A percentile compares a stretch with the other conserved stretches of the same genome.
Evolutionary conservation across 192 early-diverging fungal genomes (phyloP).

Genomic region (Coemansia sp.): DNA sequence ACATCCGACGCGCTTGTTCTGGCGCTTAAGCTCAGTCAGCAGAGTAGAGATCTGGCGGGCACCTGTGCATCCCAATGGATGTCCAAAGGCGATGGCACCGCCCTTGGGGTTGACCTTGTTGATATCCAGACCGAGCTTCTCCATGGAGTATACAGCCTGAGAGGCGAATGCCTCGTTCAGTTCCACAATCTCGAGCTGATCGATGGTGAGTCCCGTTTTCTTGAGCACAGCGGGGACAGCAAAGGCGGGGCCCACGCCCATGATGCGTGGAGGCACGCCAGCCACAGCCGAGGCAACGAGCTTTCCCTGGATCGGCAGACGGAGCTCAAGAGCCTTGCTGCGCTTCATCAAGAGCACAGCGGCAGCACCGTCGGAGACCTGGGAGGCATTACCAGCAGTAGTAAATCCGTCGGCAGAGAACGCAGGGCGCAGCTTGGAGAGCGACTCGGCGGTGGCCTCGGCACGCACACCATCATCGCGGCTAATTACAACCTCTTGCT

Average conservation of each 20-base stretch:
- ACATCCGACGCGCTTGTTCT: constrained; percentile 81
- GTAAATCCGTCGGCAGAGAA: constrained; percentile 84
- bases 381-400: constrained; percentile 95
- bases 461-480: constrained; percentile 93
- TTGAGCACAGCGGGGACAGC: constrained; percentile 89
- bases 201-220: constrained; percentile 72
- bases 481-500: constrained; percentile 67
- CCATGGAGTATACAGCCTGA: constrained; percentile 89
- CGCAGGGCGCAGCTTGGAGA: constrained; percentile 86
- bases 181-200: constrained; percentile 87
- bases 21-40: constrained; percentile 87
- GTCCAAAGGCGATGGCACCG: constrained; percentile 97
- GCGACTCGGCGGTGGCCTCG: constrained; percentile 70
- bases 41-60: constrained; percentile 96
- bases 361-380: constrained; percentile 98
- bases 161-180: constrained; percentile 99
- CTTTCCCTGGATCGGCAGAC: constrained; percentile 84
- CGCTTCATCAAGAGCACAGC: constrained; percentile 95
- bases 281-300: constrained; percentile 84
- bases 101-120: constrained; percentile 98
- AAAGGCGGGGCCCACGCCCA: constrained; percentile 96
- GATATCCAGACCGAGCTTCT: constrained; percentile 82
- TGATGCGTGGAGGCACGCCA: constrained; percentile 90
- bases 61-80: constrained; percentile 92
- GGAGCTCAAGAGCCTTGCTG: constrained; percentile 83